Conservation (phyloP, 331 rosid genomes). For the Prunus yedoensis region DNA sequence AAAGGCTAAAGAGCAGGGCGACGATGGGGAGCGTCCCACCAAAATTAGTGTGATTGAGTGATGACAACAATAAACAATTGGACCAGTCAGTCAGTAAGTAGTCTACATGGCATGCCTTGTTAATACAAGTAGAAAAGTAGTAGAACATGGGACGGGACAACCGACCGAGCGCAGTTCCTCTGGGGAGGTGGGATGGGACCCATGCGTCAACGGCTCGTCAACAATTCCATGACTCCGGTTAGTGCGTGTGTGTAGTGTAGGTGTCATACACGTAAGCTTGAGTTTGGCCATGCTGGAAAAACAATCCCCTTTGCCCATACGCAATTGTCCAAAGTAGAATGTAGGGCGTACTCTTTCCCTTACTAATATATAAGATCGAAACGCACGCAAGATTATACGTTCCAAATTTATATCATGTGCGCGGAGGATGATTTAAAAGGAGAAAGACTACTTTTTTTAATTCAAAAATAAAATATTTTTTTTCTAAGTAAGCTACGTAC, state of each 20-base stretch:
- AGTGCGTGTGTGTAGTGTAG: not conserved
- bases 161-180: too few species aligned
- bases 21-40: not conserved
- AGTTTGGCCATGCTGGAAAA: not conserved
- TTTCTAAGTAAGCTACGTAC: too few species aligned
- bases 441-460: too few species aligned
- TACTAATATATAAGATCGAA: not conserved
- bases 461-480: too few species aligned
- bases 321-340: not conserved
- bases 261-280: conserved; percentile 1
- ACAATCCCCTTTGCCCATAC: not conserved
- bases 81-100: too few species aligned
- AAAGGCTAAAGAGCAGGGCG: not conserved
- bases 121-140: too few species aligned
- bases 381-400: not conserved
- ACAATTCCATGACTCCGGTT: not conserved
- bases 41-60: not conserved
- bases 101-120: too few species aligned
- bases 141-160: too few species aligned
- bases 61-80: not conserved
- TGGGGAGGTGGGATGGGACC: not conserved
- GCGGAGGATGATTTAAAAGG: too few species aligned
- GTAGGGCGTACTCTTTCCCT: too few species aligned
- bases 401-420: too few species aligned
- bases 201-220: not conserved